Base-by-base conservation (phyloP, 2,329 filamentous ascomycete species). In the Dothistroma septosporum region DNA sequence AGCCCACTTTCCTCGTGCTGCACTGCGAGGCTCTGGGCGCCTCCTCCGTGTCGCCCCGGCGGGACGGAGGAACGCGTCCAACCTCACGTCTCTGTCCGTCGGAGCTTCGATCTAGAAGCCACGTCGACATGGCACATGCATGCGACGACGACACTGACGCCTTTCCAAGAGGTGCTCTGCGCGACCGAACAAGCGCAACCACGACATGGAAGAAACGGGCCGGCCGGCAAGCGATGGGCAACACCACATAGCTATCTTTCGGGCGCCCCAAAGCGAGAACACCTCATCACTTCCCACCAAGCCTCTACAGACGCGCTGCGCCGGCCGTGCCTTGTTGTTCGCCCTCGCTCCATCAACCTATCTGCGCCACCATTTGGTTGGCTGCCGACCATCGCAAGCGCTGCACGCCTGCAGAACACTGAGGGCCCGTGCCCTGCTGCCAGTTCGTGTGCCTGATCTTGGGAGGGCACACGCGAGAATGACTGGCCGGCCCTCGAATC, bases 401-500 rank as follows among this genome's bases (percentile, higher is more conserved):
- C 57, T 28, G 21, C 55, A 33, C 21, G 50, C 57, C 61, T 60
- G 61, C 58, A 63, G 31, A 21, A 28, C 2, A 53, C 31, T 22
- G 22, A 55, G 53, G 58, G 58, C 22, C 58, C 61, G 61, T 63
- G 61, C 61, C 55, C 31, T 55, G 57, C 52, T 14, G 22, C 21
- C 50, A 21, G 53, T 48, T 73, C 74, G 74, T 66, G 69, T 72
- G 71, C 73, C 46, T 69, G n/a, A 46, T n/a, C 35, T 24, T 57
- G 2, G 24, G 6, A n/a, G 32, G 47, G 22, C 48, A 37, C 19
- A 44, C 55, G 52, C 61, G 59, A 62, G 57, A 63, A 64, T 57
- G 54, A 62, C 55, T 74, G 75, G 71, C 72, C 75, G 70, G 62
- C 72, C 71, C 48, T 56, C 50, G 76, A 76, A 76, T 77, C 77